Conservation (phyloP, 768 basidiomycete genomes). For the Tylopilus plumbeoviolaceoides region DNA sequence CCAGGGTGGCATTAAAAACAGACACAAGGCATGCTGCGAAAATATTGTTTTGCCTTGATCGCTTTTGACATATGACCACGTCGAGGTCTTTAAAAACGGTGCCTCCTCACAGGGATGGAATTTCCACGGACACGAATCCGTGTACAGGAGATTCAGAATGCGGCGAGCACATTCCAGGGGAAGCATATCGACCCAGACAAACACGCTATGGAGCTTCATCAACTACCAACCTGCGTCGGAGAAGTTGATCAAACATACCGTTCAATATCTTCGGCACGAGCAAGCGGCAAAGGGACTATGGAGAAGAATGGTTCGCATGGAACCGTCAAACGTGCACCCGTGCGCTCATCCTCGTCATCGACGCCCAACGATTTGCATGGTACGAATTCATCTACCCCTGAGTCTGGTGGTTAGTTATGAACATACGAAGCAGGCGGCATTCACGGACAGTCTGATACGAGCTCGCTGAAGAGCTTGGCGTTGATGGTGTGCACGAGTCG, state of each 20-base stretch:
- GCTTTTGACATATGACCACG: conserved; percentile 23
- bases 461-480: conserved; percentile 27
- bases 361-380: conserved; percentile 34
- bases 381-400: conserved; percentile 39
- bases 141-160: conserved; percentile 32
- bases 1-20: conserved; percentile 42
- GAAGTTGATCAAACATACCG: conserved; percentile 32
- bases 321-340: conserved; percentile 41
- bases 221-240: neutral
- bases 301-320: conserved; percentile 40
- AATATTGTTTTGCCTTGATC: conserved; percentile 12
- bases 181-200: conserved; percentile 47
- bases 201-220: conserved; percentile 32
- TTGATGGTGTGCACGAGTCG: conserved; percentile 41
- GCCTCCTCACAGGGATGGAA: conserved; percentile 24
- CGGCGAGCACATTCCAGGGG: conserved; percentile 50
- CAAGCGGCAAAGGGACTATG: conserved; percentile 32
- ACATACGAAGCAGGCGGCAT: neutral
- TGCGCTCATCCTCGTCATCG: conserved; percentile 36
- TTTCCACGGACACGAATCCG: conserved; percentile 28
- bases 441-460: conserved; percentile 38
- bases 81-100: conserved; percentile 21
- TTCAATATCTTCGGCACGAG: conserved; percentile 38
- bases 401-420: conserved; percentile 5
- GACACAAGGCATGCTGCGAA: conserved; percentile 18